Base-by-base conservation (phyloP, 2,329 filamentous ascomycete species). In the Elsinoe australis region DNA sequence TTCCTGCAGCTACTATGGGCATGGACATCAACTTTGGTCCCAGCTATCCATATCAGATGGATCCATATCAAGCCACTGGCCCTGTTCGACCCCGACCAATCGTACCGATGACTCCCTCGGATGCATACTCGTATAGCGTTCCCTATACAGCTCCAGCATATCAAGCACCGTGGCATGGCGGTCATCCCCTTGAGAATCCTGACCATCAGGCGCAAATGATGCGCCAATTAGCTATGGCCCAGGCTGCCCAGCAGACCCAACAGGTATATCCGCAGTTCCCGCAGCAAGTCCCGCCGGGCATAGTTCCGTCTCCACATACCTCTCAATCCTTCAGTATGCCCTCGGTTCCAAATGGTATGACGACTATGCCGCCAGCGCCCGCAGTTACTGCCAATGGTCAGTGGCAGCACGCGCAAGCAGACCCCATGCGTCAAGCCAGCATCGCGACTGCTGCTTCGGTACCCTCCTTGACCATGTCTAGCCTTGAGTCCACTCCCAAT, bases 1-100 rank as follows among this genome's bases (percentile, higher is more conserved):
- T 65, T 50, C 62, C 63, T 33, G 59, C 60, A 14, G 59, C 56
- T 17, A 47, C 45, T 8, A 34, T 48, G 33, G 45, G 45, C 21
- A 48, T 39, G 45, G 45, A 48, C 24, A 17, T 48, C 22, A 28
- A 38, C 21, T 24, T 31, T 7, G 39, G 24, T 18, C 39, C 24
- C n/a, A 17, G 39, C 6, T 44, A 44, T 32, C 39, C 39, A 12
- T 44, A 18, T 19, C 39, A 44, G 39, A 15, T 44, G 4, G 39
- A 44, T 32, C 39, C 39, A 8, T 32, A 44, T 21, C 39, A 44
- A 3, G 28, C 28, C 21, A 44, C 39, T 21, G 39, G 39, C 5
- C 39, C 39, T 15, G 39, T 26, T 9, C 39, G 39, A 5, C 39
- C 39, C 14, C 39, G 39, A 7, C 39, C 39, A 8, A 44, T 44